Evolutionary conservation across 768 basidiomycete genomes (phyloP), one percentile per base, ranked within the genome.

Genomic region (Terana coerulea): DNA sequence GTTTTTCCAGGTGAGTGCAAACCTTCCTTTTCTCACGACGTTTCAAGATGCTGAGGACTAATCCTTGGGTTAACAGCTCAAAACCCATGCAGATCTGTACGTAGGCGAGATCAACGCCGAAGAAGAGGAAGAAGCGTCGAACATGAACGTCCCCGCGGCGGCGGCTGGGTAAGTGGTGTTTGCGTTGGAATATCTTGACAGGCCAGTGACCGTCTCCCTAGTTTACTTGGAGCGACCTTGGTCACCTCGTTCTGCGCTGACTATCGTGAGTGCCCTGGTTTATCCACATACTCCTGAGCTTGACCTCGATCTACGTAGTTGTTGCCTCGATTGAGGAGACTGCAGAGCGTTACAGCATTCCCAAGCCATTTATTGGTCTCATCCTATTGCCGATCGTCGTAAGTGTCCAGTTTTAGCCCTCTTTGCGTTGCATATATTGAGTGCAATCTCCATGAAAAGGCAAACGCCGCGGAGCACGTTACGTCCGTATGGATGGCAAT

Each of bases 301-400:
- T 50, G 40, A 34, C 29, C 30, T 28, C 39, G 26, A 29, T 47
- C n/a, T n/a, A n/a, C n/a, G 0, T 47, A 91, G 89, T 92, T 66
- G 92, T 95, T 31, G 88, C 86, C 2, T 91, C 90, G 3, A 95
- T 97, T 56, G 94, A 95, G 65, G 92, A 95, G 64, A 91, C 89
- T 22, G 91, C 93, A 2, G 72, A 80, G 11, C 76, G 86, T 34
- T 93, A 91, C 67, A 65, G 76, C 48, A 88, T 97, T 48, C 89
- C 91, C 0, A 91, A 90, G 67, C 60, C 83, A 0, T 93, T 94
- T 71, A 92, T 93, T 58, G 90, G 90, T 64, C 67, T 94, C 12
- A 90, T 95, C 58, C 72, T 97, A 26, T 72, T 97, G 4, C 92
- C 93, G 3, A 84, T 97, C 45, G 93, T 95, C 37, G 90, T 86